Evolutionary conservation across 73 alveolate species (phyloP).

Genomic region (Symbiodinium pilosum): DNA sequence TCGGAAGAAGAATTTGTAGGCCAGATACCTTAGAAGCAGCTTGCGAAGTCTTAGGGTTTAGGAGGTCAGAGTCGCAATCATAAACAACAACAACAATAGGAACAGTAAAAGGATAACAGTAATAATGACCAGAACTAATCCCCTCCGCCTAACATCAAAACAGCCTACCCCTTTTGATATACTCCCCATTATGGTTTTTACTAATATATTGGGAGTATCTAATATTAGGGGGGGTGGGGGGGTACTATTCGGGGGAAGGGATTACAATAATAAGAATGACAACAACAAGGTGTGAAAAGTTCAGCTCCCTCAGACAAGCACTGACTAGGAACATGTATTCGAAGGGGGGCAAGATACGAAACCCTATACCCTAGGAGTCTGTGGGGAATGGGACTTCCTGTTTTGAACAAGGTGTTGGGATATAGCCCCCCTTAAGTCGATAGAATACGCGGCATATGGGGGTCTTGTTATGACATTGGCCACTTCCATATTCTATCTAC

Average conservation of each 20-base stretch:
- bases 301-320: too few relatives aligned
- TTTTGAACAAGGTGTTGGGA: too few relatives aligned
- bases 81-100: background rate
- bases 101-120: background rate
- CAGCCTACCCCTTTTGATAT: too few relatives aligned
- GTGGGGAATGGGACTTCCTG: too few relatives aligned
- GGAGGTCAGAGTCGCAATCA: background rate
- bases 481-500: too few relatives aligned
- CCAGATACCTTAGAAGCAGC: slow-evolving; percentile 2
- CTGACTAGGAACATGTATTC: too few relatives aligned
- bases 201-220: background rate
- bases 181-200: background rate
- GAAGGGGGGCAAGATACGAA: too few relatives aligned
- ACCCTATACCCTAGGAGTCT: too few relatives aligned
- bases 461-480: too few relatives aligned
- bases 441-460: too few relatives aligned
- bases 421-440: too few relatives aligned
- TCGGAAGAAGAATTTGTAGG: slow-evolving; percentile 84
- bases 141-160: background rate
- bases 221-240: background rate
- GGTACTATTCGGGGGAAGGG: background rate
- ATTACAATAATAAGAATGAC: background rate
- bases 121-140: background rate
- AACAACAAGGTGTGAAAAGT: too few relatives aligned
- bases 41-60: background rate